Conservation (phyloP, 2,329 filamentous ascomycete species). For the Fusarium sp. region DNA sequence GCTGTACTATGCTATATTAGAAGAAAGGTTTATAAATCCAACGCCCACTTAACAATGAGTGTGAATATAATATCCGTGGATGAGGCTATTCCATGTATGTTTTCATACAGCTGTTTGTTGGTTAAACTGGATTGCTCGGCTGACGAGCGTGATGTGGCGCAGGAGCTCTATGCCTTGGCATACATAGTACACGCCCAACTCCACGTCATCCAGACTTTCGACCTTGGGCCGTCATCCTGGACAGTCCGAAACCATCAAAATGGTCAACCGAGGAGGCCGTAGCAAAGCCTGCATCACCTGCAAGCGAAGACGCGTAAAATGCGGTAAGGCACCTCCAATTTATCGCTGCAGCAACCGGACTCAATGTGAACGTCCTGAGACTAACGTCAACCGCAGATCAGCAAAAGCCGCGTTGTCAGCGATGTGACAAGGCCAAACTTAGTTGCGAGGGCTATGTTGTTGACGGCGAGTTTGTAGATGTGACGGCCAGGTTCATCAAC, state of each 20-base stretch:
- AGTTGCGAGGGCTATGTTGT: conserved; percentile 13
- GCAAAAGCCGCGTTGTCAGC: conserved; percentile 15
- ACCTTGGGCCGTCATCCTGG: neutral
- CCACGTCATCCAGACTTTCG: too few species aligned
- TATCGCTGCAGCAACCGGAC: too few species aligned
- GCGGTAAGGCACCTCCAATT: conserved; percentile 3
- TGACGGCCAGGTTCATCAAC: conserved; percentile 1
- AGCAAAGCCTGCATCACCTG: conserved; percentile 28
- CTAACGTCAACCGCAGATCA: conserved; percentile 10
- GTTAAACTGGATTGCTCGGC: neutral
- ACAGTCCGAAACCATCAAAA: neutral
- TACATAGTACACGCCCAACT: neutral
- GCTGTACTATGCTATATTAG: too few species aligned
- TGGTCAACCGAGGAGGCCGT: conserved; percentile 26
- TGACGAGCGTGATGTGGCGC: conserved; percentile 24
- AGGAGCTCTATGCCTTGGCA: conserved; percentile 17
- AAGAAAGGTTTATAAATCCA: too few species aligned
- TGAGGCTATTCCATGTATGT: too few species aligned
- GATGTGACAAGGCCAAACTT: conserved; percentile 12
- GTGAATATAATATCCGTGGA: too few species aligned
- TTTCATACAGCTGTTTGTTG: too few species aligned
- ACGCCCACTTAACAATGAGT: too few species aligned
- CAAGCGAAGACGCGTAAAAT: conserved; percentile 29
- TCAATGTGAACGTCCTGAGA: too few species aligned
- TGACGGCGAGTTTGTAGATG: conserved; percentile 16